Conservation (phyloP, 1,284 basidiomycete genomes). For the Ceratobasidium papillatum region DNA sequence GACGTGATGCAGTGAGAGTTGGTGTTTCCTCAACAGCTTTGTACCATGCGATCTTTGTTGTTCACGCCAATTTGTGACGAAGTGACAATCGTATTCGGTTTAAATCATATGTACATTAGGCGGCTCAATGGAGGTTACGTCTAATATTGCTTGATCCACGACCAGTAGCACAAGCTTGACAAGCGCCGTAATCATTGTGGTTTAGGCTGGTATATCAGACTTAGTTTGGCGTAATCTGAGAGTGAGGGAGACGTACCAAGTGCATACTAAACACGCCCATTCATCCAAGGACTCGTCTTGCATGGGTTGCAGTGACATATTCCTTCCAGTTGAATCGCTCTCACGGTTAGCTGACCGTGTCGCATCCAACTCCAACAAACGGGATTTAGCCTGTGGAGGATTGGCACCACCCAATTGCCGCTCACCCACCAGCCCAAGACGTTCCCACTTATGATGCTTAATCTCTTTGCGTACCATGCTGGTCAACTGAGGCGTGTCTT, state of each 20-base stretch:
- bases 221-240: not conserved
- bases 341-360: slow-evolving; percentile 19
- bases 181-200: slow-evolving; percentile 34
- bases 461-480: slow-evolving; percentile 60
- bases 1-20: too few species aligned
- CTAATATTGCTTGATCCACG: not conserved
- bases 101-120: not conserved
- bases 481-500: slow-evolving; percentile 50
- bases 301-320: too few species aligned
- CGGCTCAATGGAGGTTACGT: not conserved
- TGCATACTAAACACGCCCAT: slow-evolving; percentile 65
- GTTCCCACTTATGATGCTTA: slow-evolving; percentile 59
- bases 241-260: slow-evolving; percentile 58
- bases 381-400: not conserved
- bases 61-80: not conserved
- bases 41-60: too few species aligned
- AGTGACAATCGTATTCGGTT: not conserved
- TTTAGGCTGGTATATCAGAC: slow-evolving; percentile 2
- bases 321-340: slow-evolving; percentile 42
- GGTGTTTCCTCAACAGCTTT: too few species aligned
- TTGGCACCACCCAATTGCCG: slow-evolving; percentile 42
- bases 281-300: not conserved
- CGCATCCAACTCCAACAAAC: slow-evolving; percentile 41
- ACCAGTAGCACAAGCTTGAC: slow-evolving; percentile 20
- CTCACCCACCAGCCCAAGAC: slow-evolving; percentile 52